Percentiles rank a stretch among this genome's conserved stretches.
phyloP scores from a whole-genome alignment of 768 basidiomycete species.

The Naganishia friedmannii region DNA sequence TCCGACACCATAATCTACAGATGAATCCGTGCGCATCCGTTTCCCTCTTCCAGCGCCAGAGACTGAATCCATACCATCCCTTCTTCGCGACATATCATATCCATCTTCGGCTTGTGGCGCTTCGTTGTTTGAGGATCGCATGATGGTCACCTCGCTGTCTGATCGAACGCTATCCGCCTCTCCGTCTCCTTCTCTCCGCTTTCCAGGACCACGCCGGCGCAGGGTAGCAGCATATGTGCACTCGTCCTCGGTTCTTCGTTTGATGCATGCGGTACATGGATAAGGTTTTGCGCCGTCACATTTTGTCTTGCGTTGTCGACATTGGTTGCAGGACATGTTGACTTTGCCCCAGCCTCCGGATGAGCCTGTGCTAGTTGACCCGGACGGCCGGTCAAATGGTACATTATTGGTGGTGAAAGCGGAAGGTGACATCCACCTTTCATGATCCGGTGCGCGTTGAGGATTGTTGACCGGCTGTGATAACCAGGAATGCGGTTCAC shows the following conservation, averaged over 20 bases:
- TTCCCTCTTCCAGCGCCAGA: neutral
- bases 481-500: neutral
- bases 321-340: constrained; percentile 32
- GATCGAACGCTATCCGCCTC: neutral
- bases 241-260: constrained; percentile 17
- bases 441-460: neutral
- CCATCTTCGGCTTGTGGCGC: neutral
- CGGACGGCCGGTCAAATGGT: neutral
- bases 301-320: constrained; percentile 30
- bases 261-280: constrained; percentile 27
- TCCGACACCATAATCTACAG: neutral
- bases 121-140: neutral
- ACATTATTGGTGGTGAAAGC: neutral
- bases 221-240: constrained; percentile 23
- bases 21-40: neutral
- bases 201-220: constrained; percentile 31
- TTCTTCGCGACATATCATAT: neutral
- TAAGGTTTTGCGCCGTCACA: constrained; percentile 28
- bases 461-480: neutral
- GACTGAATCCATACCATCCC: neutral
- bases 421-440: neutral
- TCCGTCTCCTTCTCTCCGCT: constrained; percentile 24
- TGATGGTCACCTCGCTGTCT: neutral
- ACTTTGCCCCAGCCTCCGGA: neutral
- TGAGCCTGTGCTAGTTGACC: neutral